Conservation (phyloP, 371 early-diverging fungal genomes). For the Blakeslea trispora region DNA sequence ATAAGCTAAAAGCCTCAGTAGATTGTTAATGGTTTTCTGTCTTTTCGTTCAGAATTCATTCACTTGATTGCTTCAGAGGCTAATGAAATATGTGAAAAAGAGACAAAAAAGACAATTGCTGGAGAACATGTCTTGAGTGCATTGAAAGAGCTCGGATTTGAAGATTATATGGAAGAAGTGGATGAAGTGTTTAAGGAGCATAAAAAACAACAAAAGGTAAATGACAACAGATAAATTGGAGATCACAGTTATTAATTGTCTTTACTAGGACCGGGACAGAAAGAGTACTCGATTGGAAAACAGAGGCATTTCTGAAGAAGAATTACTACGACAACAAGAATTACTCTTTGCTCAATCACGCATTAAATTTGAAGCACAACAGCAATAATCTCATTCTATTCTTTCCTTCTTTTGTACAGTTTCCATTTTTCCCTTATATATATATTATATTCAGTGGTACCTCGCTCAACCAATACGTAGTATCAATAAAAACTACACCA, state of each 20-base stretch:
- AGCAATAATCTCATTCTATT: constrained; percentile 32
- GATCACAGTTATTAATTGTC: not conserved
- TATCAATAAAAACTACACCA: too few relatives aligned
- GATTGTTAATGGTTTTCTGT: too few relatives aligned
- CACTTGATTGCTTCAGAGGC: constrained; percentile 93
- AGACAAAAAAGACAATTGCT: constrained; percentile 97
- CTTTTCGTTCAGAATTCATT: constrained; percentile 93
- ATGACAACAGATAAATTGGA: not conserved
- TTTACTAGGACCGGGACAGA: constrained; percentile 81
- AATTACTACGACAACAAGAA: constrained; percentile 87
- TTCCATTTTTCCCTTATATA: constrained; percentile 2
- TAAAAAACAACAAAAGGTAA: constrained; percentile 81
- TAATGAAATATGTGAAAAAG: constrained; percentile 97
- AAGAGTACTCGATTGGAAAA: constrained; percentile 85
- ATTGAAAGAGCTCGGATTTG: constrained; percentile 91
- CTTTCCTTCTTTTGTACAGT: constrained; percentile 18
- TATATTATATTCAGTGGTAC: too few relatives aligned
- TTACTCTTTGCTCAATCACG: constrained; percentile 94
- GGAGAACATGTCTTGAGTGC: constrained; percentile 96
- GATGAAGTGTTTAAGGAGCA: constrained; percentile 90
- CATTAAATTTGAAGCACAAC: constrained; percentile 67
- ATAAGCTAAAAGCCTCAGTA: too few relatives aligned
- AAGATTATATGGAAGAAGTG: constrained; percentile 87
- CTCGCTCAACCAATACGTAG: too few relatives aligned
- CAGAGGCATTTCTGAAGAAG: constrained; percentile 91